phyloP scores from a whole-genome alignment of 768 basidiomycete genomes.

The Amanita phalloides region DNA sequence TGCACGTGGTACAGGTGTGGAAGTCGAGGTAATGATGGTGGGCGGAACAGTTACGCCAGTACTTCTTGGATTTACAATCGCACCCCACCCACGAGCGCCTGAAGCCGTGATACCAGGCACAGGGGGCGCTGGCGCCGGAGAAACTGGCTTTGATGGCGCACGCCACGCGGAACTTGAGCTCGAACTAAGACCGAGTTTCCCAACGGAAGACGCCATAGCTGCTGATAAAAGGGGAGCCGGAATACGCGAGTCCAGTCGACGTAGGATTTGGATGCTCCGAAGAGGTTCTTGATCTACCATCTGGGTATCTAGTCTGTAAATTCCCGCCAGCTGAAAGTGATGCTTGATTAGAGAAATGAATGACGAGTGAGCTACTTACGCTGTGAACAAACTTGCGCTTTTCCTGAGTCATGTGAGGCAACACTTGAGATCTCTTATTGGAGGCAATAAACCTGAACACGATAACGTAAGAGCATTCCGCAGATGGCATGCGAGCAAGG shows the following conservation, averaged over 20 bases:
- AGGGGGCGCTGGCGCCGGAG: not conserved
- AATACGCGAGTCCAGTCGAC: conserved; percentile 73
- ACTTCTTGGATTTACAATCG: not conserved
- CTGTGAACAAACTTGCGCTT: conserved; percentile 79
- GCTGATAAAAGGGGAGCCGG: conserved; percentile 63
- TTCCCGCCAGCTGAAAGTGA: conserved; percentile 46
- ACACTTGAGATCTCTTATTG: conserved; percentile 55
- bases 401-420: conserved; percentile 74
- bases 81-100: conserved; percentile 6
- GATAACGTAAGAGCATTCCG: conserved; percentile 1
- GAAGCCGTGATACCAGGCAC: conserved; percentile 2
- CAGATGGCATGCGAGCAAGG: conserved; percentile 11
- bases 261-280: conserved; percentile 72
- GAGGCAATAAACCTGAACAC: conserved; percentile 50
- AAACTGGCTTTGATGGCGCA: not conserved
- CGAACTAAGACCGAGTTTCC: conserved; percentile 45
- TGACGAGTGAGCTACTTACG: conserved; percentile 26
- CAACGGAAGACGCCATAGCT: conserved; percentile 28
- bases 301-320: conserved; percentile 77
- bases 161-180: not conserved
- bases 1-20: not conserved
- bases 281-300: conserved; percentile 90
- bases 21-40: not conserved
- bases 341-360: not conserved
- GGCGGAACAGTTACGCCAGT: not conserved